A percentile compares a stretch with the other conserved stretches of the same genome.
phyloP scores from a whole-genome alignment of 768 basidiomycete genomes.

The Tylopilus felleus region DNA sequence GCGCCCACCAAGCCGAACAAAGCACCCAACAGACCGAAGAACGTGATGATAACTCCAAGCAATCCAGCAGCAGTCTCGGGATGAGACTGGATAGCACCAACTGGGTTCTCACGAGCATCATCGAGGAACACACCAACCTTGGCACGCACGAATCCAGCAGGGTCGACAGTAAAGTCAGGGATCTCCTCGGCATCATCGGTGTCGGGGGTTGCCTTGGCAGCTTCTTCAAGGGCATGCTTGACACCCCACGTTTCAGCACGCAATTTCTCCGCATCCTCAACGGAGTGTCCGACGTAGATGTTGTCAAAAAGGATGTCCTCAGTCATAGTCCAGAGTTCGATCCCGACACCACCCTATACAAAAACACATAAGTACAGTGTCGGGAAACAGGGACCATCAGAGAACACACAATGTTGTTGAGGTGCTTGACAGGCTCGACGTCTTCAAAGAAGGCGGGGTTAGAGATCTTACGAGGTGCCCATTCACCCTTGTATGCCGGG shows the following conservation, averaged over 20 bases:
- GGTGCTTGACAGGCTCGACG: slow-evolving; percentile 69
- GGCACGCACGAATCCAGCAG: slow-evolving; percentile 74
- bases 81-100: slow-evolving; percentile 80
- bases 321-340: slow-evolving; percentile 99
- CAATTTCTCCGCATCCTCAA: slow-evolving; percentile 77
- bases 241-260: slow-evolving; percentile 87
- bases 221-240: slow-evolving; percentile 82
- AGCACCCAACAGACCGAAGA: slow-evolving; percentile 82
- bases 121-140: slow-evolving; percentile 81
- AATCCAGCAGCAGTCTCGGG: slow-evolving; percentile 86
- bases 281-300: slow-evolving; percentile 90
- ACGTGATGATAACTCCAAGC: slow-evolving; percentile 65
- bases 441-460: slow-evolving; percentile 95
- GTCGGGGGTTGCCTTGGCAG: slow-evolving; percentile 41
- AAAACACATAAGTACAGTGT: not conserved
- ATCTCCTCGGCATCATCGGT: slow-evolving; percentile 43
- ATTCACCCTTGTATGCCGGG: slow-evolving; percentile 94
- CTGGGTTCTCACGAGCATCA: slow-evolving; percentile 68
- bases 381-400: too few species aligned
- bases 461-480: slow-evolving; percentile 86
- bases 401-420: slow-evolving; percentile 75
- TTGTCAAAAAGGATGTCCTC: slow-evolving; percentile 92
- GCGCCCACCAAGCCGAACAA: slow-evolving; percentile 77
- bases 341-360: slow-evolving; percentile 82
- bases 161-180: slow-evolving; percentile 64